Evolutionary conservation across 1,284 basidiomycete species (phyloP), one percentile per base, ranked within the genome.

Genomic region (Cryptococcus floricola): DNA sequence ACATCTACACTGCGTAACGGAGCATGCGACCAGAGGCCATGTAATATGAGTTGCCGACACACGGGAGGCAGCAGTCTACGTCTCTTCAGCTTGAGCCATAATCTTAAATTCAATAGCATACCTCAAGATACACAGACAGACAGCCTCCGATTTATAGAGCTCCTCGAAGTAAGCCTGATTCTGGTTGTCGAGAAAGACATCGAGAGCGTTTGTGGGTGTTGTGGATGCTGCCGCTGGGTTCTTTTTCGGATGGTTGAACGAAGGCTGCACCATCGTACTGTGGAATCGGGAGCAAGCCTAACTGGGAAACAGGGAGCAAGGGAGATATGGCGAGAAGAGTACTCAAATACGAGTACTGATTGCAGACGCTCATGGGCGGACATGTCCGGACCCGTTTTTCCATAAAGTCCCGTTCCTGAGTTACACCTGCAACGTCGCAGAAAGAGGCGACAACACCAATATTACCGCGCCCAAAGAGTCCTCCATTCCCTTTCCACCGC

Each of bases 41-140:
- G 91, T 83, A 97, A 87, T 44, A 97, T 85, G 34, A 98, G 81
- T 74, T 98, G 94, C 41, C 92, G 82, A 64, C 93, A 91, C 38
- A 96, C 77, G 23, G 91, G 87, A 3, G 87, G 87, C 23, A 98
- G 79, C 19, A 98, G 81, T 50, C 94, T 94, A 46, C 7, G 13
- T 23, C 14, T n/a, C 5, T 28, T 44, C 25, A 19, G 31, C 4
- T 39, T 43, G 46, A 2, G 12, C 25, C 42, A 10, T 1, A 13
- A 14, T 10, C 41, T 6, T 7, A 23, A 16, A 10, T 31, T 23
- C 12, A 7, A 18, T 1, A 1, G 13, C 75, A 67, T 61, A 91
- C 90, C 93, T 85, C 74, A 97, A 93, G 73, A 98, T 87, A 44
- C 92, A 91, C 37, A 98, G 84, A 78, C 93, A 96, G 73, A 90